Evolutionary conservation across 352 stramenopile genomes (phyloP), one percentile per base, ranked within the genome.

Genomic region (Phytopythium cucurbitacearum): DNA sequence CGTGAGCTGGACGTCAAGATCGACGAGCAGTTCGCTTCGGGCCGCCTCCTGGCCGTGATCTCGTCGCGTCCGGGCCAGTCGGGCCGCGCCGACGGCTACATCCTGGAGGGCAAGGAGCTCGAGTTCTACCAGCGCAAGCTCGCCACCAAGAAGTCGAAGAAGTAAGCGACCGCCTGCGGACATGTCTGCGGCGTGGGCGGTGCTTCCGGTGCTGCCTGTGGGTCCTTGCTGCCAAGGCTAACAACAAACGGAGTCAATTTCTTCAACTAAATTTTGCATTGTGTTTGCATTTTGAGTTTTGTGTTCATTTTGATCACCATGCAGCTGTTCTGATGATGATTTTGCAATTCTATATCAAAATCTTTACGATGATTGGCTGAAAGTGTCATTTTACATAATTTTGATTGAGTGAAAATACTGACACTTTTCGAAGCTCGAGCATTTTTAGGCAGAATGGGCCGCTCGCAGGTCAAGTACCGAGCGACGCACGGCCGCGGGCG

Each of bases 71-170:
- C 97, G 41, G 97, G 97, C 69, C 97, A 99, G 88, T 98, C 85
- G 48, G 97, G 97, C 72, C 94, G 97, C 56, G 94, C 87, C 59
- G 97, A 99, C 69, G 97, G 97, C 64, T 99, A 99, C 81, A 96
- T 99, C 62, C 72, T 99, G 57, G 97, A 99, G 72, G 97, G 97
- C 76, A 97, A 98, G 74, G 97, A 99, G 79, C 89, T 99, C 34
- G 95, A 98, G 54, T 99, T 99, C 81, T 99, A 99, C 89, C 87
- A 98, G 79, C 98, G 97, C 73, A 97, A 98, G 86, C 77, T 98
- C 44, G 94, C 97, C 76, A 93, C 90, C 64, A 99, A 99, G 94
- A 99, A 99, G 90, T 98, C 97, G 83, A 97, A 97, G 82, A 96
- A 97, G 82, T 95, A 95, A 77, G 77, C 16, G 48, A 37, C 9